phyloP scores from a whole-genome alignment of 176 grass and related monocot genomes.

The Canna indica region DNA sequence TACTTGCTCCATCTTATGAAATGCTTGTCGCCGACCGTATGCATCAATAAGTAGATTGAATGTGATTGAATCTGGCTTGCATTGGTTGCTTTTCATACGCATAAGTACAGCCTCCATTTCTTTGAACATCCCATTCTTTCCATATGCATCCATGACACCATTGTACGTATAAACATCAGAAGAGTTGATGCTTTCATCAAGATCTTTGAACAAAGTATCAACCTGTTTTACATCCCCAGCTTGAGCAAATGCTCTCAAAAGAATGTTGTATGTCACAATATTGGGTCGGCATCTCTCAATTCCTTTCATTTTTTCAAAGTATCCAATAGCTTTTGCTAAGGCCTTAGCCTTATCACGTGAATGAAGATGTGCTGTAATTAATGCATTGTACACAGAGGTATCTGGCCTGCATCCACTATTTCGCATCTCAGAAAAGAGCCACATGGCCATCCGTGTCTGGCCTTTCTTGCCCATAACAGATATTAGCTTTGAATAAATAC shows the following conservation, averaged over 20 bases:
- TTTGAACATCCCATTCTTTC: constrained; percentile 85
- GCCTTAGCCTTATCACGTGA: constrained; percentile 80
- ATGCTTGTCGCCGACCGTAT: constrained; percentile 63
- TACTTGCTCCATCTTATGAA: constrained; percentile 98
- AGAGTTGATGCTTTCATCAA: constrained; percentile 58
- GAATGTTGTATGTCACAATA: constrained; percentile 92
- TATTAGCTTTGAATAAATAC: constrained; percentile 89
- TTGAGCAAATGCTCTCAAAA: constrained; percentile 81
- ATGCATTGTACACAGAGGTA: constrained; percentile 82
- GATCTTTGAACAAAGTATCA: constrained; percentile 74
- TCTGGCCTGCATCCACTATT: constrained; percentile 74
- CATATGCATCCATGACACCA: constrained; percentile 73
- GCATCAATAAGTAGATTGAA: constrained; percentile 95
- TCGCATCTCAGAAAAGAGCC: constrained; percentile 89
- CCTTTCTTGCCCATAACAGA: constrained; percentile 92
- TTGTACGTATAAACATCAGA: constrained; percentile 76
- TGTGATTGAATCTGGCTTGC: constrained; percentile 81
- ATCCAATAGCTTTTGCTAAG: constrained; percentile 56
- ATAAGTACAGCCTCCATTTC: constrained; percentile 79
- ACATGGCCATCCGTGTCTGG: constrained; percentile 96
- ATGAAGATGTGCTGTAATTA: constrained; percentile 71
- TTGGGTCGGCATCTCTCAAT: constrained; percentile 72
- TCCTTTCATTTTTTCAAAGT: constrained; percentile 95
- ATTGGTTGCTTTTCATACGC: constrained; percentile 74
- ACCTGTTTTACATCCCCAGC: constrained; percentile 62